These are phyloP conservation scores for Nicotiana knightiana DNA, from an alignment of 257 asterid genomes.

Conservation along the genomic window DNA sequence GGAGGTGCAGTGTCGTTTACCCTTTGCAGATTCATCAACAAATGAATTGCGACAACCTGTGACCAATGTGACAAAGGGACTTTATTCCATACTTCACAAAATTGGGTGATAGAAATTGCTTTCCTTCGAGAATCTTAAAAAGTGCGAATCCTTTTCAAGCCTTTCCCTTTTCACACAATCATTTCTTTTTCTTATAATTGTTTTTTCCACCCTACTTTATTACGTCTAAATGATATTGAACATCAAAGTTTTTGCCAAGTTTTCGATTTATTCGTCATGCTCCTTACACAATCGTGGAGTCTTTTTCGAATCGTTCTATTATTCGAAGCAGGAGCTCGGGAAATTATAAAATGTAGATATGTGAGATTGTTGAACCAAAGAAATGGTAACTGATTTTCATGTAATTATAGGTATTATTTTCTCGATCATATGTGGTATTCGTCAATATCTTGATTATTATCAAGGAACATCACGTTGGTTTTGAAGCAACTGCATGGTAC, in stretches of 20 bases:
- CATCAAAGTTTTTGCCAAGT: background rate
- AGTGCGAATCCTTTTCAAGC: background rate
- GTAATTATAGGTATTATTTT: no score
- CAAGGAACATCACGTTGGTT: no score
- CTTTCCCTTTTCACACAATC: background rate
- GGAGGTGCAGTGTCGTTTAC: background rate
- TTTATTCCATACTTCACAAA: background rate
- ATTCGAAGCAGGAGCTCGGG: no score
- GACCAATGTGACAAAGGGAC: background rate
- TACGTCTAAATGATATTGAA: background rate
- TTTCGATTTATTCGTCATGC: background rate
- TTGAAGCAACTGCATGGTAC: no score
- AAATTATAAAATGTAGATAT: no score
- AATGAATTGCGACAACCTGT: background rate
- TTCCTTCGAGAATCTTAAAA: background rate
- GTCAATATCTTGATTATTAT: no score
- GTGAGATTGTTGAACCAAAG: background rate
- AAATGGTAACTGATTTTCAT: no score
- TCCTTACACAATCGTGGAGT: no score
- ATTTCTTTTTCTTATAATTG: background rate
- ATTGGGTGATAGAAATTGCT: background rate
- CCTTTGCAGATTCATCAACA: background rate
- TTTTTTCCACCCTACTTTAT: background rate
- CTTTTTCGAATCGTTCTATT: no score
- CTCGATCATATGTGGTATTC: no score